Conservation (phyloP, 2,329 filamentous ascomycete genomes). For the Pseudogymnoascus sp. region DNA sequence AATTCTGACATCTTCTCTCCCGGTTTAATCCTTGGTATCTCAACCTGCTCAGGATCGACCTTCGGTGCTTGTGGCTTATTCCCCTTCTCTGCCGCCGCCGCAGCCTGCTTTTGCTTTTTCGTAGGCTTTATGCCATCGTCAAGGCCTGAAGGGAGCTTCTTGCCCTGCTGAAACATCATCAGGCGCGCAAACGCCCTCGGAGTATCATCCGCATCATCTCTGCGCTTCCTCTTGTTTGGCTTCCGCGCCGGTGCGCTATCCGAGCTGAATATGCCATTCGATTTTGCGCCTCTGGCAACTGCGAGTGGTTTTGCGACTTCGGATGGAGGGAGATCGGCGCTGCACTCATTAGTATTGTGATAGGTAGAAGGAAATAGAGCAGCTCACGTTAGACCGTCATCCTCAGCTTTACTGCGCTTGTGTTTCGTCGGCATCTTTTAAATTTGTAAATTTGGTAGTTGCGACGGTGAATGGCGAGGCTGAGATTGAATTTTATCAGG, state of each 20-base stretch:
- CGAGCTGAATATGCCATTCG: slow-evolving; percentile 32
- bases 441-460: slow-evolving; percentile 8
- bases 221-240: slow-evolving; percentile 44
- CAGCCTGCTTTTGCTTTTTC: slow-evolving; percentile 28
- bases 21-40: slow-evolving; percentile 64
- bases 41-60: slow-evolving; percentile 21
- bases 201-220: slow-evolving; percentile 58
- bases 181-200: slow-evolving; percentile 81
- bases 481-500: slow-evolving; percentile 7
- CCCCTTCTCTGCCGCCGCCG: slow-evolving; percentile 18
- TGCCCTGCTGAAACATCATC: slow-evolving; percentile 66
- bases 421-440: slow-evolving; percentile 78
- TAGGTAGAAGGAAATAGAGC: background rate
- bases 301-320: slow-evolving; percentile 35
- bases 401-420: slow-evolving; percentile 53
- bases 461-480: slow-evolving; percentile 7
- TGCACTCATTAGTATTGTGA: slow-evolving; percentile 17
- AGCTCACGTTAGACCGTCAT: slow-evolving; percentile 47
- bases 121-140: slow-evolving; percentile 56
- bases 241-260: slow-evolving; percentile 25
- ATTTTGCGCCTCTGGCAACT: slow-evolving; percentile 38
- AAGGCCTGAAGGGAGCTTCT: slow-evolving; percentile 54
- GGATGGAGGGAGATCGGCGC: slow-evolving; percentile 45
- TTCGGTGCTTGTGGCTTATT: slow-evolving; percentile 20
- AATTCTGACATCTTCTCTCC: slow-evolving; percentile 82